Conservation (phyloP, 1,284 basidiomycete species). For the Ustilago xerochloae region DNA sequence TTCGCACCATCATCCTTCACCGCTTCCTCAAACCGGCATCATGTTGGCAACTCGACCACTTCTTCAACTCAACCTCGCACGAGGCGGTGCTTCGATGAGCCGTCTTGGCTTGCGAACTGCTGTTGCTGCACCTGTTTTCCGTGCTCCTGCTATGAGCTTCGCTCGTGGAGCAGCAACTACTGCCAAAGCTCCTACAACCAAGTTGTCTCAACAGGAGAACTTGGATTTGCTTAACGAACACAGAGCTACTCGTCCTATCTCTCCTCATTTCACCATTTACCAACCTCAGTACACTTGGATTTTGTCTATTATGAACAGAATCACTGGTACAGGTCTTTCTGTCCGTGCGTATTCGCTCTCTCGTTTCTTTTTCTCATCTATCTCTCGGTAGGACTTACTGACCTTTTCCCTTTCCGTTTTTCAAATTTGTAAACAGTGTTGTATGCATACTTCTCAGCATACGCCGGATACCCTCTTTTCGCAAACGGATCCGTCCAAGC, state of each 20-base stretch:
- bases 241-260: slow-evolving; percentile 83
- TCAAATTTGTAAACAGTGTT: slow-evolving; percentile 70
- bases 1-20: background rate
- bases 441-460: slow-evolving; percentile 87
- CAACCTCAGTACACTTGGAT: slow-evolving; percentile 91
- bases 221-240: slow-evolving; percentile 83
- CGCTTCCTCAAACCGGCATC: background rate
- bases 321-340: slow-evolving; percentile 80
- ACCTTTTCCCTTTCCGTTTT: background rate
- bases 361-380: background rate
- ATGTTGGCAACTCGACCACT: slow-evolving; percentile 41
- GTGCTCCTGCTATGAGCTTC: background rate
- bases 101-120: slow-evolving; percentile 25
- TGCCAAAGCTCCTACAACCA: slow-evolving; percentile 17
- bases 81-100: background rate
- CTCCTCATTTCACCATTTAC: slow-evolving; percentile 95
- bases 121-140: background rate
- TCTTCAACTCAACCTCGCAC: slow-evolving; percentile 11
- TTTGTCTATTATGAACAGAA: slow-evolving; percentile 84
- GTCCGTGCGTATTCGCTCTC: slow-evolving; percentile 39
- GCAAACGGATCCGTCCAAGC: slow-evolving; percentile 69
- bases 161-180: background rate
- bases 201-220: slow-evolving; percentile 72
- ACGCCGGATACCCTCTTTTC: slow-evolving; percentile 82
- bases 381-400: background rate